Base-by-base conservation (phyloP, 2,329 filamentous ascomycete species). In the Helicocarpus griseus region DNA sequence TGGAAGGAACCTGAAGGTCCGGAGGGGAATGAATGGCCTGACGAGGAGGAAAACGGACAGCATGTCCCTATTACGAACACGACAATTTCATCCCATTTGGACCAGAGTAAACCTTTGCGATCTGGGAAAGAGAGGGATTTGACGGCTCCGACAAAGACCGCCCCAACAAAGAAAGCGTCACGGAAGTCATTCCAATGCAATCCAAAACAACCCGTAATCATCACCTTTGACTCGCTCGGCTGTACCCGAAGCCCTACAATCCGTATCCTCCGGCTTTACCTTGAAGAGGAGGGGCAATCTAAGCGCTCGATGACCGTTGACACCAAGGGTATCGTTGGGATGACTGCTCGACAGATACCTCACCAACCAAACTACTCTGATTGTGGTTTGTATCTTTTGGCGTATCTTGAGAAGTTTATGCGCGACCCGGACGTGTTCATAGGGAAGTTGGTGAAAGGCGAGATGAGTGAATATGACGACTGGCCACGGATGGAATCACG, bases 191-290 rank as follows among this genome's bases (percentile, higher is more conserved):
- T 68, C 29, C 78, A 73, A 55, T 69, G 72, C 52, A 72, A 80
- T 49, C 69, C 73, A 1, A 71, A 70, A 7, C 75, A 81, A 48
- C 82, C 88, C 1, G 79, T 80, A 33, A 89, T 97, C 55, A 83
- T 97, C 56, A 89, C 88, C 0, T 78, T 97, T 24, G 93, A 98
- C 66, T 97, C 93, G 0, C 75, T 97, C 1, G 83, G 82, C n/a
- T 61, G 68, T 4, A 43, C 73, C 0, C 88, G 90, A 58, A 73
- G 78, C 1, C 70, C 74, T 0, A 86, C 88, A 5, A 81, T 85
- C 55, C 77, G 67, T 44, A 77, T 78, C 33, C 73, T 98, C 28
- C 89, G 85, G 61, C 78, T 87, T 24, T 97, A 95, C 66, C 73
- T 97, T 4, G 63, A 77, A 5, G 78, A 79, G 45, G 93, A 97